Base-by-base conservation (phyloP, 768 basidiomycete species). In the Tulasnella sp. region DNA sequence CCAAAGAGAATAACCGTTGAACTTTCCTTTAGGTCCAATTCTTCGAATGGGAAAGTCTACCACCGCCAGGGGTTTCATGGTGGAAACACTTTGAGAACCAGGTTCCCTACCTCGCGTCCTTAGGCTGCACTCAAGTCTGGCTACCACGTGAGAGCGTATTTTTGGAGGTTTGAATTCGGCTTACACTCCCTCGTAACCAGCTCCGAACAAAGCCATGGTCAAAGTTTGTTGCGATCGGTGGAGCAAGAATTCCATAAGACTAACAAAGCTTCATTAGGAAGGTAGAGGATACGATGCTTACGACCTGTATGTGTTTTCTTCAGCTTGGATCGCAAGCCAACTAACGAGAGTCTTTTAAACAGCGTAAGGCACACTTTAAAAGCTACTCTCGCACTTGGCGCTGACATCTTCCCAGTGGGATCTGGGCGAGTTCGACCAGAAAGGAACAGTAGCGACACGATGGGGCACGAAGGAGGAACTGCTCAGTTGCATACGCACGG, bases 381-480 rank as follows among this genome's bases (percentile, higher is more conserved):
- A 17, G 9, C 29, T 7, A 19, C 19, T 22, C 12, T n/a, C 29
- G 34, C 35, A 22, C 67, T 34, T 22, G 1, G 14, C 39, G 39
- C 42, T 69, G 22, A 59, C 47, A 19, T 22, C 16, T 22, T 12
- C 29, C 5, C 68, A 94, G 91, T 94, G 92, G 92, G 92, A 94
- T 78, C 80, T 94, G 19, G 92, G 92, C 40, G 92, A 94, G 80
- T 94, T 94, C 74, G 75, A 89, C 67, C 92, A 91, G 79, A 92
- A 89, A 77, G 90, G 89, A 17, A 80, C 85, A 17, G 78, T 87
- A 37, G 79, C 82, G 17, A 96, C 95, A 1, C 85, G 93, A 73
- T 98, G 94, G 94, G 95, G 95, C 29, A 89, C 90, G 14, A 90
- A 88, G 75, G 87, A 91, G 35, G 90, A 96, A 73, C 85, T 95